phyloP scores from a whole-genome alignment of 176 grass and related monocot species.

The Pharus latifolius region DNA sequence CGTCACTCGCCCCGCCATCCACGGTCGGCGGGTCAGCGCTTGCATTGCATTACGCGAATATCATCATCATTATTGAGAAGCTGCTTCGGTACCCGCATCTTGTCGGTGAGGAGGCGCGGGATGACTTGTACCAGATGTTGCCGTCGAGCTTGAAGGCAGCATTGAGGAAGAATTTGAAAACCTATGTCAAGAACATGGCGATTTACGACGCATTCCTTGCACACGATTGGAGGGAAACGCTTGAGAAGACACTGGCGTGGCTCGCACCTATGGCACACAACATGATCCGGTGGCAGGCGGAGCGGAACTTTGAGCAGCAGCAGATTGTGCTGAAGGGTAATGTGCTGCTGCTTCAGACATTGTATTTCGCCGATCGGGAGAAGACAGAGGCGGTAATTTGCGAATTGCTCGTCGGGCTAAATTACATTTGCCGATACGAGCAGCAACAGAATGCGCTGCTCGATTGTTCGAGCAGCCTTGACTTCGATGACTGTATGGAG shows the following conservation, averaged over 20 bases:
- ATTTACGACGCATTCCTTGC: slow-evolving; percentile 93
- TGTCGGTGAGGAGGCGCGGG: slow-evolving; percentile 84
- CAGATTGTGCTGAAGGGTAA: slow-evolving; percentile 61
- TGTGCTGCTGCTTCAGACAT: slow-evolving; percentile 67
- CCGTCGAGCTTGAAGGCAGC: slow-evolving; percentile 50
- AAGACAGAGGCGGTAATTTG: slow-evolving; percentile 74
- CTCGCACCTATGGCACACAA: slow-evolving; percentile 79
- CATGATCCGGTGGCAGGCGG: slow-evolving; percentile 84
- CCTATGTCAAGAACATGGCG: slow-evolving; percentile 50
- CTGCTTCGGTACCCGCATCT: slow-evolving; percentile 82
- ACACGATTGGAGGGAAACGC: slow-evolving; percentile 76
- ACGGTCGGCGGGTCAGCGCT: slow-evolving; percentile 78
- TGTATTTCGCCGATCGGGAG: slow-evolving; percentile 75
- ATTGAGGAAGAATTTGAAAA: slow-evolving; percentile 41
- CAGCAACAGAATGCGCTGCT: slow-evolving; percentile 88
- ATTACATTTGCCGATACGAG: slow-evolving; percentile 95
- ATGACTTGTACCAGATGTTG: slow-evolving; percentile 92
- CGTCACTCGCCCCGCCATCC: slow-evolving; percentile 46
- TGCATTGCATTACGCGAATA: slow-evolving; percentile 75
- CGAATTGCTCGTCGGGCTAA: slow-evolving; percentile 81
- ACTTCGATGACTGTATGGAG: slow-evolving; percentile 82
- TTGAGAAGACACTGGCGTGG: slow-evolving; percentile 76
- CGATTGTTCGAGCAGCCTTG: slow-evolving; percentile 78
- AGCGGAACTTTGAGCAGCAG: slow-evolving; percentile 90
- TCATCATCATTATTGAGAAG: slow-evolving; percentile 91